A percentile compares a stretch with the other conserved stretches of the same genome.
These are phyloP conservation scores for Rhytidhysteron rufulum DNA, from an alignment of 2,329 filamentous ascomycete species.

Conservation along the genomic window DNA sequence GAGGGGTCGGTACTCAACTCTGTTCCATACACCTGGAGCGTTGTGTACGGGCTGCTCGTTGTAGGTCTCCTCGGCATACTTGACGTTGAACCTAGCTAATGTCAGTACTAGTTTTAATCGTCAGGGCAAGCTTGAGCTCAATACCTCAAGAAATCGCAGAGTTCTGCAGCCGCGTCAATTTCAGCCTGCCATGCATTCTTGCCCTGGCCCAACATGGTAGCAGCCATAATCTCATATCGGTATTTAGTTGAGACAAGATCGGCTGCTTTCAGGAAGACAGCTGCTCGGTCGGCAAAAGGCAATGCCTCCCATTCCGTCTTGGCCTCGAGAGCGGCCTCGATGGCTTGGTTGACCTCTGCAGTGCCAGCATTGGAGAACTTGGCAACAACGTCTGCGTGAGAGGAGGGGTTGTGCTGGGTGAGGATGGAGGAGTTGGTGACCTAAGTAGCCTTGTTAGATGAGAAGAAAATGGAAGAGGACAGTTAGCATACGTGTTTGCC, in stretches of 20 bases:
- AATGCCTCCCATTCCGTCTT: slow-evolving; percentile 81
- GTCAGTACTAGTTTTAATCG: slow-evolving; percentile 5
- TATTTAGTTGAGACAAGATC: slow-evolving; percentile 90
- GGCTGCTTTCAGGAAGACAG: slow-evolving; percentile 92
- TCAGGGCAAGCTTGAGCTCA: not conserved
- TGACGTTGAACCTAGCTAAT: slow-evolving; percentile 71
- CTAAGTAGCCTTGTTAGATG: slow-evolving; percentile 37
- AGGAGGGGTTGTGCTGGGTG: slow-evolving; percentile 76
- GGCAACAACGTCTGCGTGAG: slow-evolving; percentile 72
- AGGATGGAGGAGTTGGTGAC: slow-evolving; percentile 64
- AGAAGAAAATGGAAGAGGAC: not conserved
- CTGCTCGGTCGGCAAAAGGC: slow-evolving; percentile 85
- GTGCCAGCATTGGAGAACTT: slow-evolving; percentile 79
- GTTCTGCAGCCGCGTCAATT: slow-evolving; percentile 90
- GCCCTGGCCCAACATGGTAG: slow-evolving; percentile 92
- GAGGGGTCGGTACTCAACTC: slow-evolving; percentile 77
- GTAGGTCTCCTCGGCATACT: slow-evolving; percentile 90
- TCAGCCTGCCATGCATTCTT: slow-evolving; percentile 99
- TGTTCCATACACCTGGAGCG: slow-evolving; percentile 82
- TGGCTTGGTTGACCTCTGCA: slow-evolving; percentile 72
- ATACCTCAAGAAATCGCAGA: slow-evolving; percentile 80
- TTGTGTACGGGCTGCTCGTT: slow-evolving; percentile 82
- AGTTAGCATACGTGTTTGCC: slow-evolving; percentile 66
- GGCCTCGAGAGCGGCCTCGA: slow-evolving; percentile 79
- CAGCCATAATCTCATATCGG: slow-evolving; percentile 92